Evolutionary conservation across 257 asterid species (phyloP).

Genomic region (Jacaranda mimosifolia): DNA sequence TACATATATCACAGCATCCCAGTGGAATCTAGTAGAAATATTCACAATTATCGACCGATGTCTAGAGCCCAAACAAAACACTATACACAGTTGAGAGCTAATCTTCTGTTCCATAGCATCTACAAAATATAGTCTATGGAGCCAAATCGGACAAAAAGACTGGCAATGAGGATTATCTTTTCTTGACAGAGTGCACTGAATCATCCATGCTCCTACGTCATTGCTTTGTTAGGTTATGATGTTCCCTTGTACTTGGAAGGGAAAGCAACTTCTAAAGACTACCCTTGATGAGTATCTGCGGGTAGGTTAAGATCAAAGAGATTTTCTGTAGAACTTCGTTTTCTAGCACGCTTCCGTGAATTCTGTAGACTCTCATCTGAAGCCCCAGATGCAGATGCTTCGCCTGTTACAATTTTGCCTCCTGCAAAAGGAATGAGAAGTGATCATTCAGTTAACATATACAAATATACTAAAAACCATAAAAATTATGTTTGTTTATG

Average conservation of each 20-base stretch:
- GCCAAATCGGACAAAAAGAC: constrained; percentile 17
- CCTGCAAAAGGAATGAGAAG: constrained; percentile 45
- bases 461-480: not conserved
- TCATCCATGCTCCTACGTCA: too few relatives aligned
- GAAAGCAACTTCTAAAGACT: constrained; percentile 34
- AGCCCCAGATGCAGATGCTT: constrained; percentile 66
- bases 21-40: constrained; percentile 30
- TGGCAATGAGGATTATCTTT: not conserved
- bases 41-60: constrained; percentile 28
- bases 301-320: constrained; percentile 83
- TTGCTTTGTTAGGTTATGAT: too few relatives aligned
- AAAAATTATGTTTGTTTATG: not conserved
- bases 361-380: constrained; percentile 48
- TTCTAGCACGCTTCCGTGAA: constrained; percentile 72
- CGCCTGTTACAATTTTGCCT: constrained; percentile 48
- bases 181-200: not conserved
- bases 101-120: constrained; percentile 20
- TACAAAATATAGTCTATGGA: constrained; percentile 3
- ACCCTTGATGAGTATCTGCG: constrained; percentile 51
- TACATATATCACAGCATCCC: not conserved
- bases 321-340: constrained; percentile 41
- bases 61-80: constrained; percentile 19
- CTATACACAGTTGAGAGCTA: constrained; percentile 33
- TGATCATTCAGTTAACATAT: not conserved
- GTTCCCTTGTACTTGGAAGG: not conserved